Conservation (phyloP, 2,329 filamentous ascomycete species). For the Fusarium pseudocircinatum region DNA sequence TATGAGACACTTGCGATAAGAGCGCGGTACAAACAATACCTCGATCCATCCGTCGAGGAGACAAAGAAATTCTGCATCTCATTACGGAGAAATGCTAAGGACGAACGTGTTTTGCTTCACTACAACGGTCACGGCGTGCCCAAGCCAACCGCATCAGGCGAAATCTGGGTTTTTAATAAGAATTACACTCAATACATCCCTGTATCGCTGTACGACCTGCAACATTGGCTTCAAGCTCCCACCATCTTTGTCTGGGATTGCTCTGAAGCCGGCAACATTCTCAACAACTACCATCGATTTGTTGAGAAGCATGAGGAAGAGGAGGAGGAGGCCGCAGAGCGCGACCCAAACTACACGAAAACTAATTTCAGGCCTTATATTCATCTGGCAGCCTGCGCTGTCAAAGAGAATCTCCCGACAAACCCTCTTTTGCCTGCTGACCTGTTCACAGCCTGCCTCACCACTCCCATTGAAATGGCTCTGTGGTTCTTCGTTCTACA, state of each 20-base stretch:
- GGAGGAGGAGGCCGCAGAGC: constrained; percentile 77
- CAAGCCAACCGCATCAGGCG: constrained; percentile 91
- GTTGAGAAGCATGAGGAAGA: constrained; percentile 95
- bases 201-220: constrained; percentile 92
- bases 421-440: constrained; percentile 94
- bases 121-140: constrained; percentile 99
- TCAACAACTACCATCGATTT: constrained; percentile 93
- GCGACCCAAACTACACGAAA: constrained; percentile 86
- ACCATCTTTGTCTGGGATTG: constrained; percentile 99
- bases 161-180: constrained; percentile 99
- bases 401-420: constrained; percentile 92
- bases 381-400: constrained; percentile 89
- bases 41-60: constrained; percentile 96
- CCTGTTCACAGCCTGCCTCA: constrained; percentile 94
- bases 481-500: constrained; percentile 96
- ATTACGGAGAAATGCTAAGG: constrained; percentile 89
- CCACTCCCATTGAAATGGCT: constrained; percentile 97
- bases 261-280: constrained; percentile 94
- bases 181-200: constrained; percentile 99
- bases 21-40: constrained; percentile 96
- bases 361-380: constrained; percentile 77
- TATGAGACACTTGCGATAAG: constrained; percentile 95
- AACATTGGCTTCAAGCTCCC: constrained; percentile 94
- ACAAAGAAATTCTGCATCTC: constrained; percentile 96
- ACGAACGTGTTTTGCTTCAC: constrained; percentile 95